These are phyloP conservation scores for Xylaria bambusicola DNA, from an alignment of 495 filamentous ascomycete species.

Conservation along the genomic window DNA sequence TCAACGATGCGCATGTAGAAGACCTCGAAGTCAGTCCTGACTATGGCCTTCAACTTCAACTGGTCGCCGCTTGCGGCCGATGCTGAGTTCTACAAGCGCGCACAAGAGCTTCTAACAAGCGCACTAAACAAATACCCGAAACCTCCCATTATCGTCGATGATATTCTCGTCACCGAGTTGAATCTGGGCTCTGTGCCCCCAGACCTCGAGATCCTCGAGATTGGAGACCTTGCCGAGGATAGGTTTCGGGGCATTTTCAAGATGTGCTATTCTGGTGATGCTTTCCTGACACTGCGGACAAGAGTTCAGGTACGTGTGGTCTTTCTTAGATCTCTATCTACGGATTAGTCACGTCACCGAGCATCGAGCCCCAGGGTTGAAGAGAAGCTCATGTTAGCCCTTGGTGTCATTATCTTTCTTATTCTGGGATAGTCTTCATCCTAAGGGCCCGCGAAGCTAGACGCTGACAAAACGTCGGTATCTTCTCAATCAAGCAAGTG, in stretches of 20 bases:
- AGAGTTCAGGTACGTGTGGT: constrained; percentile 72
- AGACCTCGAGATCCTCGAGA: constrained; percentile 92
- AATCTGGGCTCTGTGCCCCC: constrained; percentile 92
- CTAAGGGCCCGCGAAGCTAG: background rate
- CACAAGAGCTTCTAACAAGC: constrained; percentile 89
- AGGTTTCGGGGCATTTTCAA: constrained; percentile 97
- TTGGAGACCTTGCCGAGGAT: constrained; percentile 95
- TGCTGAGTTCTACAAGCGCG: constrained; percentile 84
- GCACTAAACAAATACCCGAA: constrained; percentile 98
- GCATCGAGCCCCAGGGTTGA: background rate
- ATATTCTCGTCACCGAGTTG: constrained; percentile 96
- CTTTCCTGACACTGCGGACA: constrained; percentile 90
- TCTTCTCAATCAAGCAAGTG: background rate
- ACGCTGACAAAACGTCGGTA: too few species aligned
- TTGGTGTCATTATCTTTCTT: background rate
- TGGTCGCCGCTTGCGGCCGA: constrained; percentile 98
- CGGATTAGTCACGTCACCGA: background rate
- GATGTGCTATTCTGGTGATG: constrained; percentile 96
- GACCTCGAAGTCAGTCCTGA: constrained; percentile 3
- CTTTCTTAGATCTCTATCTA: background rate
- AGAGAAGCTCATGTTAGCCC: background rate
- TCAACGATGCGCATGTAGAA: constrained; percentile 16
- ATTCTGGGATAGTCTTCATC: background rate
- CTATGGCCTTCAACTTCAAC: constrained; percentile 99
- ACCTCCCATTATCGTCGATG: constrained; percentile 98